A percentile compares a stretch with the other conserved stretches of the same genome.
These are phyloP conservation scores for Lentinus polychrous DNA, from an alignment of 1,284 basidiomycete species.

Conservation along the genomic window DNA sequence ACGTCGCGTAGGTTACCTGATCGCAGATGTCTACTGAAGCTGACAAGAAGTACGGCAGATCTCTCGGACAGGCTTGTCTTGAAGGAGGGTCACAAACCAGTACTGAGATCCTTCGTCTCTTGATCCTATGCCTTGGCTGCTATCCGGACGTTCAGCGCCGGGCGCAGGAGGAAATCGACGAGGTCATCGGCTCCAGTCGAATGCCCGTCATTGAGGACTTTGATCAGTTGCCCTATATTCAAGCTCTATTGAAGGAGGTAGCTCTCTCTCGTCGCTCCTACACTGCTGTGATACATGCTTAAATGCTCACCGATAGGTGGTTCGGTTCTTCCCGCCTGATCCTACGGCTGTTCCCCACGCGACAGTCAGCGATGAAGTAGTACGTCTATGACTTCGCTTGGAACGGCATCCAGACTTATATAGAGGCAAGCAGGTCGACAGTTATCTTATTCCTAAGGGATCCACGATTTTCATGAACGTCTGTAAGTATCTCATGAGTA, in stretches of 20 bases:
- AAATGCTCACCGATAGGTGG: not conserved
- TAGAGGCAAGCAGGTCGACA: not conserved
- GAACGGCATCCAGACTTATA: not conserved
- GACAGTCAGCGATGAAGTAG: not conserved
- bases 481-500: not conserved
- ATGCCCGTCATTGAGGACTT: conserved; percentile 28
- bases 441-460: conserved; percentile 3
- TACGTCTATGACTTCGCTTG: not conserved
- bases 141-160: conserved; percentile 25
- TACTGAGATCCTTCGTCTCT: conserved; percentile 18
- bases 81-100: conserved; percentile 24
- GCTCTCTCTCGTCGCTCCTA: not conserved
- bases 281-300: not conserved
- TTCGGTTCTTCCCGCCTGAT: conserved; percentile 1
- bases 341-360: not conserved
- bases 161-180: conserved; percentile 30
- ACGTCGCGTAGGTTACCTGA: conserved; percentile 10
- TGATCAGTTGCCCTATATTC: conserved; percentile 26
- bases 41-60: not conserved
- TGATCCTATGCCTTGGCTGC: conserved; percentile 21
- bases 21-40: not conserved
- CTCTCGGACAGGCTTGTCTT: conserved; percentile 2
- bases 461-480: conserved; percentile 5
- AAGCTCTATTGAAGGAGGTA: conserved; percentile 31
- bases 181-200: conserved; percentile 26